Percentiles rank a stretch among this genome's conserved stretches.
phyloP scores from a whole-genome alignment of 2,329 filamentous ascomycete genomes.

The Neonectria magnoliae region DNA sequence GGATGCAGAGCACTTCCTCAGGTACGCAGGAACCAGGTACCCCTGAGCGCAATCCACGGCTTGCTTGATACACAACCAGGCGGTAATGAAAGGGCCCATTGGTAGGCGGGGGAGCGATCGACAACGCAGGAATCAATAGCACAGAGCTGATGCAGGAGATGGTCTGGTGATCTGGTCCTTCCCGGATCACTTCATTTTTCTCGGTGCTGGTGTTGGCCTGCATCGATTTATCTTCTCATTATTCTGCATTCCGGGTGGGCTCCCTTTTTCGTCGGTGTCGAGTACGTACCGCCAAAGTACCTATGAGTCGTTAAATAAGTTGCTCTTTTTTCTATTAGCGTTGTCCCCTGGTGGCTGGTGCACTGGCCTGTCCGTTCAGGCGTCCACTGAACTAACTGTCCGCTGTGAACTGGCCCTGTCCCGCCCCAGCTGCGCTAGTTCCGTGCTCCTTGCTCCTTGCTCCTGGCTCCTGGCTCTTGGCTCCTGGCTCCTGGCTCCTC shows the following conservation, averaged over 20 bases:
- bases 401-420: not conserved
- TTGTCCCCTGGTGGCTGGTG: not conserved
- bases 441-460: too few species aligned
- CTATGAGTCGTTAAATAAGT: not conserved
- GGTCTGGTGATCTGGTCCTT: not conserved
- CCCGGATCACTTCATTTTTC: not conserved
- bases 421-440: not conserved
- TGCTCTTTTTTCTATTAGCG: not conserved
- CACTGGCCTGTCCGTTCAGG: too few species aligned
- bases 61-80: not conserved
- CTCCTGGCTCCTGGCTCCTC: constrained; percentile 1
- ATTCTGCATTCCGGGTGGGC: not conserved
- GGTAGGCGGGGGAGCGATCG: not conserved
- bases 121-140: not conserved
- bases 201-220: not conserved
- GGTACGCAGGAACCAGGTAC: constrained; percentile 7
- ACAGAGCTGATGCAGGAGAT: not conserved
- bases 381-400: not conserved
- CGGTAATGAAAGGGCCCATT: not conserved
- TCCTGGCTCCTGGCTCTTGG: constrained; percentile 24
- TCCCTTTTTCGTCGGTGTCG: constrained; percentile 8
- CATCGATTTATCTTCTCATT: not conserved
- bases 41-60: not conserved
- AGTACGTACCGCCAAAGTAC: not conserved
- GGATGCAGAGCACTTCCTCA: not conserved